Evolutionary conservation across 192 early-diverging fungal genomes (phyloP), one percentile per base, ranked within the genome.

Genomic region (Backusella parvicylindrica): DNA sequence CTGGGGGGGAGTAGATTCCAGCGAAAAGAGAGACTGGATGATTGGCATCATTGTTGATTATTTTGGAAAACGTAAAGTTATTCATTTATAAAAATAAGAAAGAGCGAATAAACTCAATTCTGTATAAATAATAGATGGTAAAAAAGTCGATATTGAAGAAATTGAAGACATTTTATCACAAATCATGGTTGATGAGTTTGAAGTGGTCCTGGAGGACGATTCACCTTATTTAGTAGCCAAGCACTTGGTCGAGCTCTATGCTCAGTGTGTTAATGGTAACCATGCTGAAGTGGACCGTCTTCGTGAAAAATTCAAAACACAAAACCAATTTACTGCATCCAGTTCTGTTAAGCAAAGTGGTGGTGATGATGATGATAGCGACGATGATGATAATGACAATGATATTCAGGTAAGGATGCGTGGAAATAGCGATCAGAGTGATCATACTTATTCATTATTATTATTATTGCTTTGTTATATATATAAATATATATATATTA

Each of bases 21-120:
- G 41, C n/a, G 89, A 87, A n/a, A 93, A 93, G 80, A 84, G 89
- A 49, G 90, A 88, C 21, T 86, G 87, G 84, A 83, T 93, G 77
- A 83, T 91, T 7, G 87, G 89, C 69, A 82, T 86, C 38, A 81
- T 93, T 32, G 84, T 89, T 15, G 88, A 90, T 43, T 84, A 89
- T 70, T 92, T 92, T 82, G 84, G 85, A 68, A 77, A 83, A 64
- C 77, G 88, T 89, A 84, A 78, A 23, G 8, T 7, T 18, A 6
- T 2, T 64, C 8, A 28, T 72, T 37, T 12, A n/a, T n/a, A 72
- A 21, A 3, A 43, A 67, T 3, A 68, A 64, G 13, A 66, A 74
- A 28, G 12, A 7, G 28, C 0, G 28, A 8, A 6, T 13, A 6
- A 30, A 31, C 43, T 43, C 32, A 18, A 33, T 63, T 7, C 30